These are phyloP conservation scores for Pythium chondricola DNA, from an alignment of 352 stramenopile species.

Conservation along the genomic window DNA sequence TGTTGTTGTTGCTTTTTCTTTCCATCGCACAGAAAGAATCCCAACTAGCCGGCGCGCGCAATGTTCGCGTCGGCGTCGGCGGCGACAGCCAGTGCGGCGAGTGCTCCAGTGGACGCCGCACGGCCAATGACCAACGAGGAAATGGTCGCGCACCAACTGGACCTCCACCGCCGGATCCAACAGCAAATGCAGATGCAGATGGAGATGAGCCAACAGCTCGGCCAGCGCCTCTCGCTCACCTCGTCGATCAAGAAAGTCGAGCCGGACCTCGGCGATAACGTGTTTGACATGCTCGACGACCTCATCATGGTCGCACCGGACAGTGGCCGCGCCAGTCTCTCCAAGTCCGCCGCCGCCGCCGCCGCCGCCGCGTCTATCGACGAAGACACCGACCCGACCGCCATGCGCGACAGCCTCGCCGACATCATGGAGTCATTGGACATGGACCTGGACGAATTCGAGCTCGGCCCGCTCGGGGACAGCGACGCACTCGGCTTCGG, in stretches of 20 bases:
- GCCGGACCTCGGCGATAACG: conserved; percentile 74
- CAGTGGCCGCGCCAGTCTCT: conserved; percentile 57
- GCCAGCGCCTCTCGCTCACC: conserved; percentile 47
- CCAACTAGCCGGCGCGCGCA: conserved; percentile 3
- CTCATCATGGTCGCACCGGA: conserved; percentile 79
- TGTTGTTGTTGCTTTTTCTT: too few relatives aligned
- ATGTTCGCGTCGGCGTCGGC: conserved; percentile 21
- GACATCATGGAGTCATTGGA: conserved; percentile 83
- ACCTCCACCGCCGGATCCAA: conserved; percentile 81
- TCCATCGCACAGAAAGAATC: neutral
- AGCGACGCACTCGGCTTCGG: conserved; percentile 11
- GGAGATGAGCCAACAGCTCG: conserved; percentile 78
- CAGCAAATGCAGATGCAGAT: conserved; percentile 84
- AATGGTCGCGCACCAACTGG: conserved; percentile 70
- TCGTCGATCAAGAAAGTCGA: conserved; percentile 64
- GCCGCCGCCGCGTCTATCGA: too few relatives aligned
- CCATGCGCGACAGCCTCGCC: conserved; percentile 57
- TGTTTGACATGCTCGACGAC: conserved; percentile 86
- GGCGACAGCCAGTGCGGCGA: conserved; percentile 18
- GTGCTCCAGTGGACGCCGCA: conserved; percentile 3
- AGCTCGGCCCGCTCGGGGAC: conserved; percentile 29
- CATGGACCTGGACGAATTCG: conserved; percentile 79
- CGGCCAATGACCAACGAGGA: conserved; percentile 68
- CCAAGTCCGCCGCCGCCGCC: conserved; percentile 38
- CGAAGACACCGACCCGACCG: conserved; percentile 25